These are phyloP conservation scores for Thelonectria rubi DNA, from an alignment of 2,329 filamentous ascomycete genomes.

Conservation along the genomic window DNA sequence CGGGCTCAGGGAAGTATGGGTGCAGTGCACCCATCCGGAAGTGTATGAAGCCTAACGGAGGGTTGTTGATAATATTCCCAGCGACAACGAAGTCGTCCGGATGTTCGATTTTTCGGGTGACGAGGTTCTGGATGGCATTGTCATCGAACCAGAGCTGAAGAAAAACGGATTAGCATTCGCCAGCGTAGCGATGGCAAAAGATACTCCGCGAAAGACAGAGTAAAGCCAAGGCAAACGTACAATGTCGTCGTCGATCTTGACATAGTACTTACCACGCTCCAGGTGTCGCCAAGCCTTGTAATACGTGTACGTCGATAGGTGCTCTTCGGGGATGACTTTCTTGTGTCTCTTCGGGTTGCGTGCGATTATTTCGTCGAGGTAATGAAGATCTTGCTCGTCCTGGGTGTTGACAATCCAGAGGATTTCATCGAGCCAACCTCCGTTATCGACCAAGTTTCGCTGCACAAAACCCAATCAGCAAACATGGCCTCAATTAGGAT, in stretches of 20 bases:
- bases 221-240: neutral
- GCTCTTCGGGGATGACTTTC: constrained; percentile 24
- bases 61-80: constrained; percentile 35
- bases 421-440: constrained; percentile 33
- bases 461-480: neutral
- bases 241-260: constrained; percentile 36
- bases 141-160: constrained; percentile 33
- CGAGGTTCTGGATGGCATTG: constrained; percentile 28
- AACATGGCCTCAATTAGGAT: neutral
- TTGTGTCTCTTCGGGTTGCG: constrained; percentile 29
- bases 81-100: constrained; percentile 31
- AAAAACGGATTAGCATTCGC: neutral
- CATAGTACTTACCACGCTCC: constrained; percentile 34
- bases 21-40: constrained; percentile 33
- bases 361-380: constrained; percentile 30
- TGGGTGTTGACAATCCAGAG: constrained; percentile 32
- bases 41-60: constrained; percentile 33
- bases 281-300: constrained; percentile 32
- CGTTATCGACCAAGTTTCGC: constrained; percentile 32
- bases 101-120: constrained; percentile 26
- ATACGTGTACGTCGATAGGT: constrained; percentile 25
- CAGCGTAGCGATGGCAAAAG: neutral
- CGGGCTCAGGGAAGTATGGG: constrained; percentile 29
- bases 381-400: constrained; percentile 18
- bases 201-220: neutral